Evolutionary conservation across 805 yeast species (phyloP), one percentile per base, ranked within the genome.

Genomic region (Yamadazyma scolyti): DNA sequence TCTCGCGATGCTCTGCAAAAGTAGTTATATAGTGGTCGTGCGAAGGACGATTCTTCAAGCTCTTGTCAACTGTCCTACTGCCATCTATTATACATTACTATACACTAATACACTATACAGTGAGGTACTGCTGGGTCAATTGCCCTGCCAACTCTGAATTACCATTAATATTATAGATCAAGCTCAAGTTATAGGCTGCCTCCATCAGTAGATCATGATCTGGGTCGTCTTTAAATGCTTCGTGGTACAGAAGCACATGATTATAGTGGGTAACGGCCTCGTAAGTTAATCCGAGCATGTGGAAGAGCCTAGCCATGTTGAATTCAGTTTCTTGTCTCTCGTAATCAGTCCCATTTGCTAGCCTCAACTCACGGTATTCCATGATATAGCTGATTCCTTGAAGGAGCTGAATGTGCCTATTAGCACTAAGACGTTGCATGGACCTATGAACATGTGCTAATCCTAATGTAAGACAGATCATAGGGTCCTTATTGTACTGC

Each of bases 361-460:
- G 43, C 36, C 93, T 61, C 5, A 70, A 50, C 11, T 74, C 76
- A 23, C 68, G 66, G 46, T 93, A 93, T 43, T 86, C 93, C 49
- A 74, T 56, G 38, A 93, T 52, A 47, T 75, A 88, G 34, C 89
- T 77, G 27, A 93, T 59, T 0, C 96, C 97, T 49, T 93, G 97
- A 2, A 93, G 61, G 14, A 93, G 66, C 50, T 89, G 97, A 36
- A 83, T 68, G 48, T 90, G 96, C 34, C 97, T 75, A 53, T 87
- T 85, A 5, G 79, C 70, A 4, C 95, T 81, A 36, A 85, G 77
- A 40, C 98, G 69, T 56, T 93, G 97, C 79, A 89, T 81, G 0
- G 97, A 83, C 25, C 97, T 71, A 46, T 90, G 96, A 15, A 89
- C 63, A 56, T 88, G 89, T 0, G 89, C 78, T 23, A 93, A 55